Evolutionary conservation across 257 asterid genomes (phyloP), one percentile per base, ranked within the genome.

Genomic region (Forsythia viridissima): DNA sequence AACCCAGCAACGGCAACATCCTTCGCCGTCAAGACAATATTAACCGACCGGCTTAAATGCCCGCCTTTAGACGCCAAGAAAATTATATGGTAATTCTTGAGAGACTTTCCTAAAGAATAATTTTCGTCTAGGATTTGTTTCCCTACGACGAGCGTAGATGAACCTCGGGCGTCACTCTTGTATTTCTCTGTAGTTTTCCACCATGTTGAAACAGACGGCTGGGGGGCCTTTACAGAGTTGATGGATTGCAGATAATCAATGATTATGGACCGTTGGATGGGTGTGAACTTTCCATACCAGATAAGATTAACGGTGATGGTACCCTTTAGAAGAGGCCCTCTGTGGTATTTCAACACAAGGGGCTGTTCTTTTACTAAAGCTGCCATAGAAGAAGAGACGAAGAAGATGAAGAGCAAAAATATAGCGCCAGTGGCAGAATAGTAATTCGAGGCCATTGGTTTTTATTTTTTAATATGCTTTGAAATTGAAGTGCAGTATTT

Each of bases 271-370:
- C 86, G 80, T 68, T 87, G 88, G 24, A 4, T 7, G 0, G 86
- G 84, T 3, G 87, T 83, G 15, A 87, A 85, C 21, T 85, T 71
- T 16, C 91, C 91, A 15, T 87, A 87, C 91, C 91, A 87, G 57
- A 85, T 73, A 20, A 87, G 85, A 68, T 87, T 87, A 8, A 85
- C 77, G 3, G 87, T 73, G 76, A 87, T 73, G 4, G 63, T 75
- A 10, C 91, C 91, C 21, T 85, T 87, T 15, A 87, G 68, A 12
- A 87, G 83, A 74, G 61, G 39, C 1, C 91, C 87, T 20, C 81
- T 85, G 41, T 87, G 91, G 43, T 87, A 85, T 39, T 85, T 76
- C 1, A 87, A 75, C 1, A 87, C 79, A 34, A 83, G 87, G 2
- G 87, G 86, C 18, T 81, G 85, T 57, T 81, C 79, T 66, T 82